Percentiles rank a stretch among this genome's conserved stretches.
Evolutionary conservation across 495 filamentous ascomycete species (phyloP).

Genomic region (Diplogelasinospora grovesii): DNA sequence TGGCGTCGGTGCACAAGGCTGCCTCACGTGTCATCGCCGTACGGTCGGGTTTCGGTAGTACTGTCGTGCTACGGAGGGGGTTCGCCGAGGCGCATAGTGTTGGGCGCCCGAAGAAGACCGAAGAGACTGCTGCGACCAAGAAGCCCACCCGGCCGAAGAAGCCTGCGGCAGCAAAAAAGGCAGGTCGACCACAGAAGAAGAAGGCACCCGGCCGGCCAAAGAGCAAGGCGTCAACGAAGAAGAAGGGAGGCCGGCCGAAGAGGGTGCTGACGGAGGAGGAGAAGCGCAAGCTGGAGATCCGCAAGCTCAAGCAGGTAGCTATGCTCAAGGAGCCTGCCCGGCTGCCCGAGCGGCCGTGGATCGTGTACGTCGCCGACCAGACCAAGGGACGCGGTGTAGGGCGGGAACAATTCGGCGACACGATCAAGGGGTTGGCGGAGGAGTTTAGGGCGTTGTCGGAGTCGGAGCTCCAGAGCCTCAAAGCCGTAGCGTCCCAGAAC

Average conservation of each 20-base stretch:
- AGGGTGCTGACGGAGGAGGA: not conserved
- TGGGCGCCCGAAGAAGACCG: conserved; percentile 21
- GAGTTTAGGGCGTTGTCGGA: conserved; percentile 23
- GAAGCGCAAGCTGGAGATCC: not conserved
- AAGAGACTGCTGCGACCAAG: conserved; percentile 11
- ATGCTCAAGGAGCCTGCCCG: conserved; percentile 17
- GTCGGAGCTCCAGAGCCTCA: conserved; percentile 23
- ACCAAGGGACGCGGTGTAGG: conserved; percentile 1
- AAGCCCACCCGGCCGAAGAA: too few species aligned
- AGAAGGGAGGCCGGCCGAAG: conserved; percentile 16
- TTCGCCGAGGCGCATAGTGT: conserved; percentile 2
- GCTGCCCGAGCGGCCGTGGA: conserved; percentile 13
- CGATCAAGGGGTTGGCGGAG: not conserved
- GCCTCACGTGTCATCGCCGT: not conserved
- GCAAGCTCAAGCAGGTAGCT: not conserved
- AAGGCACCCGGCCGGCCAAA: conserved; percentile 13
- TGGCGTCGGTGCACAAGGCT: too few species aligned
- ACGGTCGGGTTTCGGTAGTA: conserved; percentile 4
- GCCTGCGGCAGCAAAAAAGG: conserved; percentile 1
- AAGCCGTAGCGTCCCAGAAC: conserved; percentile 45
- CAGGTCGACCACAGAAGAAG: too few species aligned
- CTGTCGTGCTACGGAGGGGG: conserved; percentile 11
- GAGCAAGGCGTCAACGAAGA: conserved; percentile 8
- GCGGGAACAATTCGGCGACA: too few species aligned
- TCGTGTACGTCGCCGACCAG: conserved; percentile 13